Evolutionary conservation across 257 asterid species (phyloP).

Genomic region (Thymus mandschuricus): DNA sequence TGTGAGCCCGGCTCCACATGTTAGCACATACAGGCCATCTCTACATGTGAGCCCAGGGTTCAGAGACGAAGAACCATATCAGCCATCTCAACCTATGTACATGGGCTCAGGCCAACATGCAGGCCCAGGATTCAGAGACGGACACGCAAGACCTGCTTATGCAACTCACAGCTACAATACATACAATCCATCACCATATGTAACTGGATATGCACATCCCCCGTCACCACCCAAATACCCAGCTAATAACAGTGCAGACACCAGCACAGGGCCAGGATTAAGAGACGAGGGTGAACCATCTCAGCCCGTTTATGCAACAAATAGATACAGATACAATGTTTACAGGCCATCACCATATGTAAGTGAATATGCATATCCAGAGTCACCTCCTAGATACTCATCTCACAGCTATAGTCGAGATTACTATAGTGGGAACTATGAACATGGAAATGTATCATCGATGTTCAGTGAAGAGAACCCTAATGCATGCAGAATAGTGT

Average conservation of each 20-base stretch:
- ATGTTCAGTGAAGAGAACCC: conserved; percentile 92
- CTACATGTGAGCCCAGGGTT: conserved; percentile 3
- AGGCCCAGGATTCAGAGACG: conserved; percentile 34
- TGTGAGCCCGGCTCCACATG: background rate
- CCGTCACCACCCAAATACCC: conserved; percentile 28
- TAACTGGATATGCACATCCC: conserved; percentile 49
- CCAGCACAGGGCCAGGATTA: background rate
- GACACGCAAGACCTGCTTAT: conserved; percentile 26
- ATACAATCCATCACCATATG: conserved; percentile 64
- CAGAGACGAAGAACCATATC: background rate
- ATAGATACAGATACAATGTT: background rate
- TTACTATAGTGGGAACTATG: conserved; percentile 48
- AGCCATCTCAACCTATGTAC: background rate
- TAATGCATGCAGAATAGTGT: conserved; percentile 73
- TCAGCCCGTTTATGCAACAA: conserved; percentile 11
- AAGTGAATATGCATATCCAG: conserved; percentile 16
- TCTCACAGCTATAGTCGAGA: conserved; percentile 43
- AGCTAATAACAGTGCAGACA: conserved; percentile 25
- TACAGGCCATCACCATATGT: conserved; percentile 21
- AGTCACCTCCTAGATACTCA: conserved; percentile 15
- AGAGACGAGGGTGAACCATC: conserved; percentile 3
- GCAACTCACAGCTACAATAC: conserved; percentile 66
- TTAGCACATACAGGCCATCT: conserved; percentile 9
- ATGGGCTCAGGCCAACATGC: background rate
- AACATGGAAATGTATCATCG: conserved; percentile 48